Conservation (phyloP, 2,329 filamentous ascomycete species). For the Microsporum audouinii region DNA sequence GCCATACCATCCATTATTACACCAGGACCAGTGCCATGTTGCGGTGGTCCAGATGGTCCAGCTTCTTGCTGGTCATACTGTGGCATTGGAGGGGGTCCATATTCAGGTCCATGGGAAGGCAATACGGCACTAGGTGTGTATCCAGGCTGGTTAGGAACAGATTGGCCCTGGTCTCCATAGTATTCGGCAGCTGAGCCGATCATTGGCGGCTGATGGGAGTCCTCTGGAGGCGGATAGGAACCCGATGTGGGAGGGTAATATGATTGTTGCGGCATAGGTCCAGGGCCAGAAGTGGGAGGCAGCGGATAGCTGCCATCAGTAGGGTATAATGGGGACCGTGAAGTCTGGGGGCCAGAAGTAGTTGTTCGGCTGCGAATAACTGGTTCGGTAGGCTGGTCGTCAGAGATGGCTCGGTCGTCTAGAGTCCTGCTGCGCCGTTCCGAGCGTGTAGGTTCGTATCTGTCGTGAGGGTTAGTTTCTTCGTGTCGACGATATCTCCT, state of each 20-base stretch:
- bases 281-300: background rate
- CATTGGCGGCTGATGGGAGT: constrained; percentile 8
- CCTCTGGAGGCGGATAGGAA: background rate
- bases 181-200: constrained; percentile 50
- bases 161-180: constrained; percentile 52
- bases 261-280: background rate
- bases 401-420: background rate
- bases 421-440: background rate
- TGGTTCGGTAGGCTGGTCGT: background rate
- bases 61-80: constrained; percentile 34
- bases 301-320: background rate
- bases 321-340: background rate
- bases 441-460: background rate
- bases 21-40: constrained; percentile 42
- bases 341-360: background rate
- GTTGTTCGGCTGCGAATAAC: background rate
- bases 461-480: background rate
- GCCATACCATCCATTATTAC: constrained; percentile 37
- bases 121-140: constrained; percentile 37
- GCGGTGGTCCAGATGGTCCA: background rate
- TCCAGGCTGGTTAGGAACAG: constrained; percentile 49
- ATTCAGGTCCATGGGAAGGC: constrained; percentile 43
- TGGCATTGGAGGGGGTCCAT: constrained; percentile 48
- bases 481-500: background rate
- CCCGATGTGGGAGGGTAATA: background rate